Evolutionary conservation across 352 stramenopile genomes (phyloP).

Genomic region (Phytophthora tentaculata): DNA sequence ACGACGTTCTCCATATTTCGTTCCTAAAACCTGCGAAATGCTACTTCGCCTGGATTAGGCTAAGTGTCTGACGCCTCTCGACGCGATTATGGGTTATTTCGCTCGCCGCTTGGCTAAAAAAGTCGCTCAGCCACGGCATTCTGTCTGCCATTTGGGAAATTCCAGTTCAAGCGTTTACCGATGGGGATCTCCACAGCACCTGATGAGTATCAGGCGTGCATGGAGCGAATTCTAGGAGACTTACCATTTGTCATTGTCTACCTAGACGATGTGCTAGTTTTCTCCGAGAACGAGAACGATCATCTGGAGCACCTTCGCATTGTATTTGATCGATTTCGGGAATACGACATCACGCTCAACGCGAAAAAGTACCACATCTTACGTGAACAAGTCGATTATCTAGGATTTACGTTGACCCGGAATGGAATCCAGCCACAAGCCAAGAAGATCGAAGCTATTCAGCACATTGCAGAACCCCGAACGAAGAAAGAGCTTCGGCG

Average conservation of each 20-base stretch:
- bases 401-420: too few relatives aligned
- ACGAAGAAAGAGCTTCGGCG: conserved; percentile 1
- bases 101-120: not conserved
- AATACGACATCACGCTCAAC: not conserved
- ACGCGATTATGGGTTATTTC: conserved; percentile 3
- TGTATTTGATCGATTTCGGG: not conserved
- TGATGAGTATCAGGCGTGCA: conserved; percentile 2
- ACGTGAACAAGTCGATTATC: too few relatives aligned
- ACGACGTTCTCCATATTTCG: not conserved
- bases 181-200: not conserved
- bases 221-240: not conserved
- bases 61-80: not conserved
- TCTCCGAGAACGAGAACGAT: not conserved
- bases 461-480: not conserved
- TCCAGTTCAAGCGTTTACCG: not conserved
- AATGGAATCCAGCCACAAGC: not conserved
- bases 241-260: not conserved
- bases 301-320: not conserved
- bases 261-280: not conserved
- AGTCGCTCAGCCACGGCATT: not conserved
- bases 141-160: conserved; percentile 3
- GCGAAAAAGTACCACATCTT: too few relatives aligned
- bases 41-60: not conserved
- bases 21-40: conserved; percentile 9
- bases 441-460: not conserved